phyloP scores from a whole-genome alignment of 2,329 filamentous ascomycete species.

The Saccharata proteae region DNA sequence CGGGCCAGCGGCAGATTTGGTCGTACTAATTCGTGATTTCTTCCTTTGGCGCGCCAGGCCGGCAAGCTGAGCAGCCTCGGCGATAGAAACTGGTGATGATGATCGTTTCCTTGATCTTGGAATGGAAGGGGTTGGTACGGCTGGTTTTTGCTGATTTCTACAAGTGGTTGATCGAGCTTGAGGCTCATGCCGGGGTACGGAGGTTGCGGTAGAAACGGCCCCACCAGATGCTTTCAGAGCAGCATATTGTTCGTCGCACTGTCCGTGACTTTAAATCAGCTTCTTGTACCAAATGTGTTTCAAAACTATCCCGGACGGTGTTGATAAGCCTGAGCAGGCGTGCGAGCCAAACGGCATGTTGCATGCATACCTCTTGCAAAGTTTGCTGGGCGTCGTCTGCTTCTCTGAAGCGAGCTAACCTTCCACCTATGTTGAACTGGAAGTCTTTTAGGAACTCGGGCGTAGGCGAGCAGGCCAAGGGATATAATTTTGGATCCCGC shows the following conservation, averaged over 20 bases:
- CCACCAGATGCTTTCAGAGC: slow-evolving; percentile 35
- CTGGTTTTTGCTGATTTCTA: neutral
- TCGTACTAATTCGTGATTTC: slow-evolving; percentile 24
- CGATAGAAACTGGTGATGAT: slow-evolving; percentile 41
- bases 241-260: slow-evolving; percentile 34
- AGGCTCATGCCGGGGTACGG: slow-evolving; percentile 30
- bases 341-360: neutral
- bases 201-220: slow-evolving; percentile 29
- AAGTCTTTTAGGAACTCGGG: slow-evolving; percentile 68
- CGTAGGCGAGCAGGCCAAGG: slow-evolving; percentile 70
- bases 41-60: slow-evolving; percentile 38
- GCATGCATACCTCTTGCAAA: slow-evolving; percentile 39
- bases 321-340: no score
- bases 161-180: slow-evolving; percentile 23
- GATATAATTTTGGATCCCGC: slow-evolving; percentile 81
- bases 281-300: neutral
- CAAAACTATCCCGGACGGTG: neutral
- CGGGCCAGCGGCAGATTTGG: slow-evolving; percentile 5
- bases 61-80: slow-evolving; percentile 40
- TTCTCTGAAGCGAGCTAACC: slow-evolving; percentile 50
- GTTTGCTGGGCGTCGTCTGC: slow-evolving; percentile 44
- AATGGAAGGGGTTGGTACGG: slow-evolving; percentile 14
- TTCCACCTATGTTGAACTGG: slow-evolving; percentile 56
- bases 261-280: no score
- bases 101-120: slow-evolving; percentile 34